Conservation (phyloP, 2,329 filamentous ascomycete species). For the Claviceps pazoutovae region DNA sequence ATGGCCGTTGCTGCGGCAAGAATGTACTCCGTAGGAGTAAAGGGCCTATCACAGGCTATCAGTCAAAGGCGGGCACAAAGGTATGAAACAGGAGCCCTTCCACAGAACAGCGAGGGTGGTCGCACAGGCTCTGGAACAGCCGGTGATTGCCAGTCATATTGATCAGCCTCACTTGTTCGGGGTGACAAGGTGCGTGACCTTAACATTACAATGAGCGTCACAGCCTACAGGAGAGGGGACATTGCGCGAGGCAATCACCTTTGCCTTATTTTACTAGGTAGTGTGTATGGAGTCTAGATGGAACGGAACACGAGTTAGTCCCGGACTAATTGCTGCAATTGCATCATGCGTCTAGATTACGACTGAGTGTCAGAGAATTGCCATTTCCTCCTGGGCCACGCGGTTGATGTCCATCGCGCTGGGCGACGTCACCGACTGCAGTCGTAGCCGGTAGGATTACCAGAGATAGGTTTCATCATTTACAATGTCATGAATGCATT, state of each 20-base stretch:
- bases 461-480: constrained; percentile 29
- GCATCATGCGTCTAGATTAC: background rate
- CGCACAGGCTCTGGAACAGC: background rate
- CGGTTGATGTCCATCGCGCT: constrained; percentile 15
- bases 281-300: background rate
- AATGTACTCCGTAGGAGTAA: background rate
- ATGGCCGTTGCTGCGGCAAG: background rate
- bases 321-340: background rate
- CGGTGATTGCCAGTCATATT: background rate
- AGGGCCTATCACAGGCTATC: background rate
- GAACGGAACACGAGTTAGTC: background rate
- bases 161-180: background rate
- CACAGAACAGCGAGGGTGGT: background rate
- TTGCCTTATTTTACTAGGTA: background rate
- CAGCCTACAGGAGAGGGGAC: background rate
- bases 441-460: constrained; percentile 25
- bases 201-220: background rate
- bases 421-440: constrained; percentile 12
- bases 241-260: background rate
- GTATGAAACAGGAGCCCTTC: background rate
- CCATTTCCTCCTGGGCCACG: constrained; percentile 15
- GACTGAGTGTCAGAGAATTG: constrained; percentile 6
- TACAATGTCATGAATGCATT: background rate
- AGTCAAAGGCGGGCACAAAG: background rate
- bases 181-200: background rate